These are phyloP conservation scores for Fraxinus velutina DNA, from an alignment of 305 asterid species.

Conservation along the genomic window DNA sequence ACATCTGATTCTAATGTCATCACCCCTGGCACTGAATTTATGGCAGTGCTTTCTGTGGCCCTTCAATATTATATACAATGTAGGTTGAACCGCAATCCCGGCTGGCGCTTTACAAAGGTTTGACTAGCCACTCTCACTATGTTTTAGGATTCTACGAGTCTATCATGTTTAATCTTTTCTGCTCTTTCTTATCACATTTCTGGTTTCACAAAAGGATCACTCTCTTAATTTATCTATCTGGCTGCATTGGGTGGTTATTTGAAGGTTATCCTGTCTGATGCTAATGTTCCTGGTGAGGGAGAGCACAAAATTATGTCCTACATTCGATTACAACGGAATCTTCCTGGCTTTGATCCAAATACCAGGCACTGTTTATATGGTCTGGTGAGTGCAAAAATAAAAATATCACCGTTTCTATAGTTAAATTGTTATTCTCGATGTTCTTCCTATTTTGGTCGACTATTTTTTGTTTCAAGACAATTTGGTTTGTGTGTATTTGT, in stretches of 20 bases:
- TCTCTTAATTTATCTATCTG: slow-evolving; percentile 46
- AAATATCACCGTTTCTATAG: slow-evolving; percentile 1
- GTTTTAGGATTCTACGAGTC: slow-evolving; percentile 33
- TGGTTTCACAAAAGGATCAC: slow-evolving; percentile 42
- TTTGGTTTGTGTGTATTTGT: slow-evolving; percentile 23
- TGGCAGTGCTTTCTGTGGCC: slow-evolving; percentile 85
- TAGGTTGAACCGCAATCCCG: slow-evolving; percentile 70
- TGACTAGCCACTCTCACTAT: slow-evolving; percentile 22
- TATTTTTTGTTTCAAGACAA: slow-evolving; percentile 14
- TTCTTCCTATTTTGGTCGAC: slow-evolving; percentile 19
- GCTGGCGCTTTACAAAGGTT: slow-evolving; percentile 90
- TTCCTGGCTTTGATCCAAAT: slow-evolving; percentile 94
- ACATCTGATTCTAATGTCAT: slow-evolving; percentile 92
- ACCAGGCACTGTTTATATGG: slow-evolving; percentile 94
- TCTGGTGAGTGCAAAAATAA: slow-evolving; percentile 58
- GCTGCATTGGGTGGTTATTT: slow-evolving; percentile 60
- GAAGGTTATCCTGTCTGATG: slow-evolving; percentile 96
- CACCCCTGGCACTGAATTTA: slow-evolving; percentile 95
- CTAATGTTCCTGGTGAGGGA: slow-evolving; percentile 99
- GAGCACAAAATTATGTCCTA: slow-evolving; percentile 97
- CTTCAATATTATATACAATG: slow-evolving; percentile 87
- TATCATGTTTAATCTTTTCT: slow-evolving; percentile 34
- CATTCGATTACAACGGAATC: slow-evolving; percentile 87
- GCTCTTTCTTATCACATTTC: slow-evolving; percentile 32
- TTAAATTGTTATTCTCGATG: slow-evolving; percentile 22